Evolutionary conservation across 2,329 filamentous ascomycete species (phyloP), one percentile per base, ranked within the genome.

Genomic region (Colletotrichum sp.): DNA sequence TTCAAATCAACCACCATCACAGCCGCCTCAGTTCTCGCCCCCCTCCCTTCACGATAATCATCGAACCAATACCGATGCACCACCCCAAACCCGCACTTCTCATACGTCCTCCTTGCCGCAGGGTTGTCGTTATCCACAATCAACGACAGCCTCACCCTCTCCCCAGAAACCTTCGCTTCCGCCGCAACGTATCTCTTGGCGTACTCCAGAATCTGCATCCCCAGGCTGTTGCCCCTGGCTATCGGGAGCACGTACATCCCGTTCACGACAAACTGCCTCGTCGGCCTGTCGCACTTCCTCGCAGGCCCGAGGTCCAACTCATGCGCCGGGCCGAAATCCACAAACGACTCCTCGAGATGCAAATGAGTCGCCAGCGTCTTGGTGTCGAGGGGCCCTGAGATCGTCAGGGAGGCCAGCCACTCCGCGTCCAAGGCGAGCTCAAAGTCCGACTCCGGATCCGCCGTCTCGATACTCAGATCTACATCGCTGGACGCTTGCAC

Each of bases 1-100:
- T 68, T 27, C 11, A 66, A 25, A 11, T 73, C 69, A 49, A 73
- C 15, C 61, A 30, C 8, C 73, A 77, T 77, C 2, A 77, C 69
- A 7, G 64, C 76, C 52, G 72, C 76, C 65, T 77, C 73, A 1
- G 76, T 77, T 30, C 36, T 34, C n/a, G 30, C 12, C 13, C 25
- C 49, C 22, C 69, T 29, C 5, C 76, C 73, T 16, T 49, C 52
- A 12, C 76, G 64, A 9, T 57, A 55, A 39, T 76, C 73, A 19
- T 76, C 34, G n/a, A 76, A 76, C 65, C 69, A 76, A 22, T 77
- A 77, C 25, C 76, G 73, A 32, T 73, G 52, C n/a, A 71, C 66
- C 2, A 69, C 15, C 22, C 32, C 25, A 12, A 77, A 77, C 4
- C 65, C 73, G 11, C 19, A 69, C 12, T 22, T 39, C 52, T 61